Evolutionary conservation across 163 green algal genomes (phyloP), one percentile per base, ranked within the genome.

Genomic region (Chloroidium sp.): DNA sequence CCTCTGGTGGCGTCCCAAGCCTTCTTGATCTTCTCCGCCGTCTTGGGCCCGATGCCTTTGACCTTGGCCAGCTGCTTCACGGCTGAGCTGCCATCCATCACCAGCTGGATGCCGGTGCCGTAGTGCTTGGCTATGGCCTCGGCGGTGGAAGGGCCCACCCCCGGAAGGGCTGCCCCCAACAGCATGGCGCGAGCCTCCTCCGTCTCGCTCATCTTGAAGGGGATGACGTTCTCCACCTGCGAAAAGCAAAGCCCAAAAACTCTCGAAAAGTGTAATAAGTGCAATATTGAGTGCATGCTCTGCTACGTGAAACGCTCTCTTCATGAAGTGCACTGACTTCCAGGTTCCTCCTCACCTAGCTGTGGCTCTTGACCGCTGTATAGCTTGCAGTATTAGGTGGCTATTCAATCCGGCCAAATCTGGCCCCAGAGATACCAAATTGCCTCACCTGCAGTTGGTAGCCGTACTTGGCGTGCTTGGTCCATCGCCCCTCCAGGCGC

Each of bases 1-100:
- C 80, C 84, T 62, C 77, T 81, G 57, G 59, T 84, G 10, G 61
- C 69, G 62, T 92, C 87, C 88, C 88, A 92, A 2, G 62, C 77
- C 6, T 36, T 13, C 76, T 91, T 90, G 76, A 92, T 90, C 13
- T 78, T 81, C 61, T 72, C 72, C 2, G 88, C 88, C n/a, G 77
- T 87, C 59, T 6, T 62, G 1, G 61, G 14, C 2, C 82, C 83
- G 77, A 92, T 85, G 57, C 84, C 82, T 0, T 84, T 64, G 8
- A 85, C 86, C 1, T 59, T 1, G 13, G 12, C 1, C 61, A 91
- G 82, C 69, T 74, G 12, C 3, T 1, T 13, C 68, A 79, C 82
- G 8, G 85, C 85, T 12, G 59, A 59, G 1, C 60, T 61, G 69
- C 69, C 75, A 78, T 87, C 82, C 72, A 91, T 75, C 57, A 87